These are phyloP conservation scores for Artemisia tridentata DNA, from an alignment of 129 eudicot species.

Conservation along the genomic window DNA sequence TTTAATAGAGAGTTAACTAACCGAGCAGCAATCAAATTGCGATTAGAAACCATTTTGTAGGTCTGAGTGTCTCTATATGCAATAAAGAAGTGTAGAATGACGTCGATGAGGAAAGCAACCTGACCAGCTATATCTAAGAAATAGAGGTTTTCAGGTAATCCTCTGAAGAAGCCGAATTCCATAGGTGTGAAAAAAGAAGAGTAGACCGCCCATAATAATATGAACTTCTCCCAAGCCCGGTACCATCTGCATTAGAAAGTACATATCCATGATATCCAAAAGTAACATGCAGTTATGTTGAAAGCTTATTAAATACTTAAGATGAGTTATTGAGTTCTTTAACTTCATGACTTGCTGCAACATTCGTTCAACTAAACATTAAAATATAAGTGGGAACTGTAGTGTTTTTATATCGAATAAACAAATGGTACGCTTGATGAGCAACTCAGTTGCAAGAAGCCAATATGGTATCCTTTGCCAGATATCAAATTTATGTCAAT, in stretches of 20 bases:
- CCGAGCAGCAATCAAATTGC: slow-evolving; percentile 72
- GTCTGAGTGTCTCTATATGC: slow-evolving; percentile 85
- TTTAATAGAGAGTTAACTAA: slow-evolving; percentile 23
- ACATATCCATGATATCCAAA: slow-evolving; percentile 7
- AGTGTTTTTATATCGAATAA: too few relatives aligned
- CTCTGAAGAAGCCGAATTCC: slow-evolving; percentile 97
- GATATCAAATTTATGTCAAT: too few relatives aligned
- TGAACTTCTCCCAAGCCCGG: slow-evolving; percentile 78
- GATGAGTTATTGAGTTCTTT: too few relatives aligned
- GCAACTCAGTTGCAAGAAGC: too few relatives aligned
- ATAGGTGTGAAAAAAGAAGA: slow-evolving; percentile 94
- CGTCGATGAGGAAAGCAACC: slow-evolving; percentile 73
- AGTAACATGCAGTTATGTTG: too few relatives aligned
- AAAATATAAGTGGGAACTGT: too few relatives aligned
- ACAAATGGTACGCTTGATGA: too few relatives aligned
- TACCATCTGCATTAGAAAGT: slow-evolving; percentile 71
- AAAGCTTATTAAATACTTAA: not conserved
- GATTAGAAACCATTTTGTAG: slow-evolving; percentile 68
- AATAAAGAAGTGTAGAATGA: slow-evolving; percentile 76
- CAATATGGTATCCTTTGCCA: too few relatives aligned
- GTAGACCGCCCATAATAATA: slow-evolving; percentile 85
- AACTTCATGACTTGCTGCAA: too few relatives aligned
- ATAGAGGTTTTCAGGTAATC: slow-evolving; percentile 72
- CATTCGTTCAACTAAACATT: too few relatives aligned
- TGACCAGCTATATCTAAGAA: slow-evolving; percentile 79